phyloP scores from a whole-genome alignment of 139 green algal species.

The Closterium sp. region DNA sequence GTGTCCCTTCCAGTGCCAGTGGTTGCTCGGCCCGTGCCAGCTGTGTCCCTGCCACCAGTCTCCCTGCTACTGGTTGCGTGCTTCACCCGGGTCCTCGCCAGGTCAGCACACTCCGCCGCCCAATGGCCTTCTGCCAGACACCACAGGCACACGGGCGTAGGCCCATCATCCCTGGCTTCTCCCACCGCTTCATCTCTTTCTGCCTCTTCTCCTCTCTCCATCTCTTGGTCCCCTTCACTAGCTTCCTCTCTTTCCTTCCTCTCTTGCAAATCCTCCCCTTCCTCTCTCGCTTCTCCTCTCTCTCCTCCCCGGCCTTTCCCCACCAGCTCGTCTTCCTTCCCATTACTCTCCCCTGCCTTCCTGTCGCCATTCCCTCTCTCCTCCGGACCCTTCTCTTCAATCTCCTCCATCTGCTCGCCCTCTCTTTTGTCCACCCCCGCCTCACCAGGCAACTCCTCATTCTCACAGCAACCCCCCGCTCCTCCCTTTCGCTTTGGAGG shows the following conservation, averaged over 20 bases:
- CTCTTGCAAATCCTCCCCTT: no score
- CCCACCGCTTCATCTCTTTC: no score
- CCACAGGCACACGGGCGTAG: background rate
- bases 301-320: no score
- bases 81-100: background rate
- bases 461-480: background rate
- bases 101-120: background rate
- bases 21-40: background rate
- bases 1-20: background rate
- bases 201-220: background rate
- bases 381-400: background rate
- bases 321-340: no score
- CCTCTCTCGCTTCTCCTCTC: background rate
- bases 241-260: background rate
- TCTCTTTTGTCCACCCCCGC: background rate
- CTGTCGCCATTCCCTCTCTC: no score
- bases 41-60: background rate
- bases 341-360: no score
- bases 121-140: background rate
- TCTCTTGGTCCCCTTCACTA: background rate
- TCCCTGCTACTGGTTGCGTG: background rate
- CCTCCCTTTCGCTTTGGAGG: no score
- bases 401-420: background rate
- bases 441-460: background rate
- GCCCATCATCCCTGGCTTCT: background rate